phyloP scores from a whole-genome alignment of 257 asterid species.

The Lycium ferocissimum region DNA sequence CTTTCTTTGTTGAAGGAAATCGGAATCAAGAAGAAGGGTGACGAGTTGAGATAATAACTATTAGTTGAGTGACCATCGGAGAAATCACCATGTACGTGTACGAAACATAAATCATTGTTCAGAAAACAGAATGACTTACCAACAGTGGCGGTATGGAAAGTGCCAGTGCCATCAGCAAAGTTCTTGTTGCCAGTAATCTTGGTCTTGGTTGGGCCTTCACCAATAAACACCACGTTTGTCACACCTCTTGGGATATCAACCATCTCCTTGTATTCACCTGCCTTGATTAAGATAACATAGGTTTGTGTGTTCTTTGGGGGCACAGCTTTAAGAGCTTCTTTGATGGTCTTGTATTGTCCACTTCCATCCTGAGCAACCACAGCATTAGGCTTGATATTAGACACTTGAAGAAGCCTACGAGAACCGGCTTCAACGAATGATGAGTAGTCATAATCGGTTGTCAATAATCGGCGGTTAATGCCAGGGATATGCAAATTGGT shows the following conservation, averaged over 20 bases:
- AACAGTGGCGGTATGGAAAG: constrained; percentile 60
- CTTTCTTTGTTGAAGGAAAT: no score
- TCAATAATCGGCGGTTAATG: constrained; percentile 42
- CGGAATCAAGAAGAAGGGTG: no score
- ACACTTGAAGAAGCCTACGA: constrained; percentile 46
- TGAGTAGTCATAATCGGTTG: constrained; percentile 15
- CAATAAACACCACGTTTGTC: constrained; percentile 57
- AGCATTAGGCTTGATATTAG: constrained; percentile 41
- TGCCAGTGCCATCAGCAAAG: constrained; percentile 46
- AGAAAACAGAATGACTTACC: constrained; percentile 28
- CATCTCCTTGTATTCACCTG: constrained; percentile 61
- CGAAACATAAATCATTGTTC: background rate
- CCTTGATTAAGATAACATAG: constrained; percentile 55
- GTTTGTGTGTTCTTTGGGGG: constrained; percentile 43
- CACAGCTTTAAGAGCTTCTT: constrained; percentile 49
- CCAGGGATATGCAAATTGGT: constrained; percentile 35
- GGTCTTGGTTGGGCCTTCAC: constrained; percentile 70
- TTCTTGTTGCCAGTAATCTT: constrained; percentile 54
- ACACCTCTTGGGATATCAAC: constrained; percentile 47
- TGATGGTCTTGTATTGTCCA: constrained; percentile 58
- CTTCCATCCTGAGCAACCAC: constrained; percentile 76
- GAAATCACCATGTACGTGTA: background rate
- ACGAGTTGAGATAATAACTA: no score
- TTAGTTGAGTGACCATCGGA: no score
- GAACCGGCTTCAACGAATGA: constrained; percentile 31